Evolutionary conservation across 2,329 filamentous ascomycete genomes (phyloP).

Genomic region (Podosphaera xanthii): DNA sequence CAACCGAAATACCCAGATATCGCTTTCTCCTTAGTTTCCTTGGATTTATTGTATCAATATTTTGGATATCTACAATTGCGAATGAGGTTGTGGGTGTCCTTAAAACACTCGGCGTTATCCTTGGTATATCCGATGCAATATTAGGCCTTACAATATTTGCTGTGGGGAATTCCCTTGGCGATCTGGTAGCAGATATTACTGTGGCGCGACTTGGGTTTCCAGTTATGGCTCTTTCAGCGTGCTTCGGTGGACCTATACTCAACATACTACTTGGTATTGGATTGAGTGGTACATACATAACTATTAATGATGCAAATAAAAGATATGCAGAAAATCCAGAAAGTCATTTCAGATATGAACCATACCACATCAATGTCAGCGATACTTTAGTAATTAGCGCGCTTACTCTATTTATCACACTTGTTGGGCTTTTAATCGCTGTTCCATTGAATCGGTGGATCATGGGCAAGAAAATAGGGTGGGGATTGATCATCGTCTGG

Average conservation of each 20-base stretch:
- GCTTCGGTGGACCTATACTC: conserved; percentile 94
- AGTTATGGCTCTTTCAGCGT: conserved; percentile 85
- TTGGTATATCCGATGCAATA: conserved; percentile 85
- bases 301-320: conserved; percentile 43
- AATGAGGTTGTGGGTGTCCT: conserved; percentile 88
- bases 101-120: conserved; percentile 76
- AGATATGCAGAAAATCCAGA: conserved; percentile 44
- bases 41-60: conserved; percentile 76
- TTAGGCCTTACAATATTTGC: conserved; percentile 90
- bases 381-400: conserved; percentile 70
- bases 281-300: conserved; percentile 76
- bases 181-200: conserved; percentile 84
- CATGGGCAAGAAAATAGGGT: conserved; percentile 64
- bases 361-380: conserved; percentile 66
- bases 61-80: conserved; percentile 91
- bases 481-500: conserved; percentile 63
- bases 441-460: conserved; percentile 76
- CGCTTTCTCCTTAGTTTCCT: conserved; percentile 65
- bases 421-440: conserved; percentile 53
- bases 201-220: conserved; percentile 83
- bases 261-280: conserved; percentile 92
- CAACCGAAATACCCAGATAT: conserved; percentile 44
- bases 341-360: conserved; percentile 39
- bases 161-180: conserved; percentile 83
- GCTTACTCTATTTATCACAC: conserved; percentile 58